Evolutionary conservation across 352 stramenopile species (phyloP).

Genomic region (Phytophthora litchii): DNA sequence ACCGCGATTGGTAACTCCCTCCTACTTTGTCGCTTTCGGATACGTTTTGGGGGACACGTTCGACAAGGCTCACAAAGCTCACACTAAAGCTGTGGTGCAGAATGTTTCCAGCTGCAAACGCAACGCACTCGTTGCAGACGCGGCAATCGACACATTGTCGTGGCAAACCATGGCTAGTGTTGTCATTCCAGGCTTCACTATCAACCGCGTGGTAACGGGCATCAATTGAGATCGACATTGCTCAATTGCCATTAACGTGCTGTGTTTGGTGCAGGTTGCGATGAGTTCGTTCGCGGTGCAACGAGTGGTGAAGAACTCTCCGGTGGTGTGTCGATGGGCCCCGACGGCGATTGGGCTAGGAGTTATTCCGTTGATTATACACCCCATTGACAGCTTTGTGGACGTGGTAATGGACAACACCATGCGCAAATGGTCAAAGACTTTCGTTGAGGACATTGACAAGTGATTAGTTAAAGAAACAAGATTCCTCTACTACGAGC

Average conservation of each 20-base stretch:
- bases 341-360: constrained; percentile 79
- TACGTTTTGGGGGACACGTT: constrained; percentile 87
- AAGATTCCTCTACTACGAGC: too few species aligned
- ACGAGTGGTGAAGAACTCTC: constrained; percentile 46
- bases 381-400: constrained; percentile 83
- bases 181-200: constrained; percentile 82
- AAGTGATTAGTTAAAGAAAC: constrained; percentile 8
- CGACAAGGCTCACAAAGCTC: constrained; percentile 70
- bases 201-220: constrained; percentile 79
- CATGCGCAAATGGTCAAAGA: constrained; percentile 51
- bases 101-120: constrained; percentile 35
- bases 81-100: constrained; percentile 34
- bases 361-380: constrained; percentile 89
- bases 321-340: constrained; percentile 55
- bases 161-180: constrained; percentile 88
- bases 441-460: constrained; percentile 37
- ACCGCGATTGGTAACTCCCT: constrained; percentile 69
- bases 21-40: constrained; percentile 81
- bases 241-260: not conserved
- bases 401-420: constrained; percentile 61
- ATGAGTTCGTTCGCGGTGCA: constrained; percentile 43
- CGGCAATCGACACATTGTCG: constrained; percentile 73
- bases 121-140: constrained; percentile 40
- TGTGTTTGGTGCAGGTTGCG: constrained; percentile 41
- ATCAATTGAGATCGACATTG: not conserved